phyloP scores from a whole-genome alignment of 768 basidiomycete species.

The Leucocoprinus birnbaumii region DNA sequence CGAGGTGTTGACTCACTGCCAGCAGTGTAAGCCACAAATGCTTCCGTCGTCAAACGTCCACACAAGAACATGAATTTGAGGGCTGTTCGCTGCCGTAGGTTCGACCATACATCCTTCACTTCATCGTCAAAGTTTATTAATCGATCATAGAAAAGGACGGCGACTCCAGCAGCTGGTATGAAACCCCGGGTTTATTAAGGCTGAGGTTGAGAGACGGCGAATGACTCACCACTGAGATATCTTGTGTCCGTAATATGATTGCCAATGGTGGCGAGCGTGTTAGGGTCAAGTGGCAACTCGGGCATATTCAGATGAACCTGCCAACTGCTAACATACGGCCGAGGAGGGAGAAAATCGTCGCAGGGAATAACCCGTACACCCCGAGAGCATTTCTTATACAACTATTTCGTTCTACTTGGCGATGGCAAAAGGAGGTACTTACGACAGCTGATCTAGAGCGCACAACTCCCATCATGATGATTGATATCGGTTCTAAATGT shows the following conservation, averaged over 20 bases:
- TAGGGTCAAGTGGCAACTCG: no score
- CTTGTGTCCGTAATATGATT: not conserved
- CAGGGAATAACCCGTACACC: no score
- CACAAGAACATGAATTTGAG: conserved; percentile 1
- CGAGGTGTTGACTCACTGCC: not conserved
- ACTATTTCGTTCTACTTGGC: no score
- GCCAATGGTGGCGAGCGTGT: no score
- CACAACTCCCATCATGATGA: no score
- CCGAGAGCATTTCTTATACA: no score
- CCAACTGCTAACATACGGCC: no score
- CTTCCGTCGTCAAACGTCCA: not conserved
- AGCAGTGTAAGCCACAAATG: not conserved
- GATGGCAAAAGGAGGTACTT: no score
- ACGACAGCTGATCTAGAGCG: no score
- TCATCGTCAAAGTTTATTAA: conserved; percentile 1
- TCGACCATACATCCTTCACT: not conserved
- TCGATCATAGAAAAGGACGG: not conserved
- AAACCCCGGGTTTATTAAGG: not conserved
- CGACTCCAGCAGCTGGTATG: not conserved
- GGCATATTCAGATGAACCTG: no score
- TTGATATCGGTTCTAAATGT: no score
- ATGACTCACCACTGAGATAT: not conserved
- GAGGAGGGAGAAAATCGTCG: no score
- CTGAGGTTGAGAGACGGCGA: not conserved
- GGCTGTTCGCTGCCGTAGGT: not conserved